Evolutionary conservation across 1,139 yeast species (phyloP).

Genomic region (Hemisphaericaspora xylanilytica): DNA sequence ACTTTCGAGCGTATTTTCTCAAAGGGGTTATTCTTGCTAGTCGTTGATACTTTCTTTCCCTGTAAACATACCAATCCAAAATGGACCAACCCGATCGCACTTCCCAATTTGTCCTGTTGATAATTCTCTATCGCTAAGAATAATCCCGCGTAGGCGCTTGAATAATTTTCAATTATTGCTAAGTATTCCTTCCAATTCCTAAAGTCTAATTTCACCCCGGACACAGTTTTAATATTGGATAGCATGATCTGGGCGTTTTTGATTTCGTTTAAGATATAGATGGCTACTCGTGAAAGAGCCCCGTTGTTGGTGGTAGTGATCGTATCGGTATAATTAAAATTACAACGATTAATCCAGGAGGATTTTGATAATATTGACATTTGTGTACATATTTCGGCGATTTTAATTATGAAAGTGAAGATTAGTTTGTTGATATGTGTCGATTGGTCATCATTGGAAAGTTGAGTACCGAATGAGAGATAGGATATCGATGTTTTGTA

Average conservation of each 20-base stretch:
- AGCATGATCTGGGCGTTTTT: conserved; percentile 20
- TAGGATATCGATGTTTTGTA: conserved; percentile 34
- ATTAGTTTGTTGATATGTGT: conserved; percentile 15
- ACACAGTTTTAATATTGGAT: conserved; percentile 3
- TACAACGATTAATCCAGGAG: conserved; percentile 38
- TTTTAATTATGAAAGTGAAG: conserved; percentile 26
- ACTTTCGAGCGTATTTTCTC: conserved; percentile 27
- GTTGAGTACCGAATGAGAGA: conserved; percentile 22
- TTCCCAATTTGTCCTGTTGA: conserved; percentile 40
- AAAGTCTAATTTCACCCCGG: conserved; percentile 18
- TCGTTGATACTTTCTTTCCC: conserved; percentile 24
- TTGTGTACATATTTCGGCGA: conserved; percentile 35
- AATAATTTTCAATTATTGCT: conserved; percentile 32
- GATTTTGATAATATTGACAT: conserved; percentile 42
- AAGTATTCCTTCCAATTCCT: conserved; percentile 37
- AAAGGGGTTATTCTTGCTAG: conserved; percentile 6
- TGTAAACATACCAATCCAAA: conserved; percentile 40
- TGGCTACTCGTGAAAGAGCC: conserved; percentile 42
- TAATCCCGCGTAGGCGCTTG: conserved; percentile 42
- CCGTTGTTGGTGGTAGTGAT: conserved; percentile 37
- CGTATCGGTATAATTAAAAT: conserved; percentile 27
- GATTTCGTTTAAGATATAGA: conserved; percentile 37
- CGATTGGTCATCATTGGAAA: conserved; percentile 1
- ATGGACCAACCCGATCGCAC: conserved; percentile 43
- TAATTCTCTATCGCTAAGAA: conserved; percentile 44